A percentile compares a stretch with the other conserved stretches of the same genome.
These are phyloP conservation scores for Ophiostoma triangulosporum DNA, from an alignment of 2,329 filamentous ascomycete genomes.

Conservation along the genomic window DNA sequence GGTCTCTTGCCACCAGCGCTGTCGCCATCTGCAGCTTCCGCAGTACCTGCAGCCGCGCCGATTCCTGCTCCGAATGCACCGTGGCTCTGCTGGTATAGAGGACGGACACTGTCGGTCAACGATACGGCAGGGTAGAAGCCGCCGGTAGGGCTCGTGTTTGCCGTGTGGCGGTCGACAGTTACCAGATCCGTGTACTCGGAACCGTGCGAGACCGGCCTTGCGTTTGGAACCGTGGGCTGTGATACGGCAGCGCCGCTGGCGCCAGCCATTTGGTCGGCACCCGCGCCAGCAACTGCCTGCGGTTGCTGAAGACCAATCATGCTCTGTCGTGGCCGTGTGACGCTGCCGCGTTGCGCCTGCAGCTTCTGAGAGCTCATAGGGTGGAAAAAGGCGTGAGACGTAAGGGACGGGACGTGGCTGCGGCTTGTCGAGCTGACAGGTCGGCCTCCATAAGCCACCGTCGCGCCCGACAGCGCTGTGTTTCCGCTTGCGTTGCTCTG, in stretches of 20 bases:
- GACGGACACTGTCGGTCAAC: conserved; percentile 64
- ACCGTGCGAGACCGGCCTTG: conserved; percentile 57
- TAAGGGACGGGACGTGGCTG: conserved; percentile 80
- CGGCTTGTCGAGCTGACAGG: conserved; percentile 58
- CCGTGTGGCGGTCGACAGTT: conserved; percentile 54
- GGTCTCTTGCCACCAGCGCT: not conserved
- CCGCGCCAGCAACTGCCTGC: not conserved
- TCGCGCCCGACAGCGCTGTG: conserved; percentile 11
- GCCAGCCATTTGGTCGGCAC: not conserved
- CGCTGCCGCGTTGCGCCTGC: conserved; percentile 68
- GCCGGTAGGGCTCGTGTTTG: conserved; percentile 59
- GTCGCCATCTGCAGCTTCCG: not conserved
- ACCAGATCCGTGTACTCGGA: conserved; percentile 70
- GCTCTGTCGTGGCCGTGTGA: conserved; percentile 25
- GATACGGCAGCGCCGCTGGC: conserved; percentile 15
- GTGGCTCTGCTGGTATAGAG: conserved; percentile 42
- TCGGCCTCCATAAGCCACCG: conserved; percentile 28
- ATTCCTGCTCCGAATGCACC: not conserved
- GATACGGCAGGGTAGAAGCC: conserved; percentile 46
- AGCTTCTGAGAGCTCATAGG: conserved; percentile 95
- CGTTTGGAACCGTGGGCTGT: conserved; percentile 29
- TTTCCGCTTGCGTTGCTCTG: conserved; percentile 27
- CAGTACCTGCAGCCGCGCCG: conserved; percentile 13
- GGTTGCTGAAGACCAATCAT: conserved; percentile 11
- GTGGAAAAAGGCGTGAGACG: conserved; percentile 83